phyloP scores from a whole-genome alignment of 768 basidiomycete genomes.

The Russula compacta region DNA sequence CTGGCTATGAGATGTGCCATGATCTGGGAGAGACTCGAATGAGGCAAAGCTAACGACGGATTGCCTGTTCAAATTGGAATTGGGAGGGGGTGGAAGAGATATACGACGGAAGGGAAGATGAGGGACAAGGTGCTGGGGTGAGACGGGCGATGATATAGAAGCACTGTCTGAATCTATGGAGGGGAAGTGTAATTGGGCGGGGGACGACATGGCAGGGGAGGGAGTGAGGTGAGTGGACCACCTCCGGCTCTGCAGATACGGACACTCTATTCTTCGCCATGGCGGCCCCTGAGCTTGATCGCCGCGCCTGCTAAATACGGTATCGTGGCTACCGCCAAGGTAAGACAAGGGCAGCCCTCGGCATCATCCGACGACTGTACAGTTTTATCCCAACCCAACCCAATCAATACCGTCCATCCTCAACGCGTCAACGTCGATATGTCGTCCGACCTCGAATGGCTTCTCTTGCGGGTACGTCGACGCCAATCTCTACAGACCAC shows the following conservation, averaged over 20 bases:
- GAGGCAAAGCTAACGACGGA: conserved; percentile 67
- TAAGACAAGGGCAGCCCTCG: neutral
- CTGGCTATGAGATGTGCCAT: conserved; percentile 26
- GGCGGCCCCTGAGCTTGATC: neutral
- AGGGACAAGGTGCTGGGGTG: conserved; percentile 39
- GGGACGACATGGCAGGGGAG: neutral
- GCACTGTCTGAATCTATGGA: conserved; percentile 7
- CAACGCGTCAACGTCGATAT: conserved; percentile 4
- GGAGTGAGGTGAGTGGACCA: neutral
- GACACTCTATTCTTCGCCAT: too few species aligned
- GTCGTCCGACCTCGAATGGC: conserved; percentile 88
- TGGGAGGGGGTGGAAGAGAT: conserved; percentile 33
- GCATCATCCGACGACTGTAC: conserved; percentile 11
- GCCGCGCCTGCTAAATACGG: neutral
- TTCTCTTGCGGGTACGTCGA: conserved; percentile 71
- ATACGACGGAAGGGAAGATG: conserved; percentile 43
- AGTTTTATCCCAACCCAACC: neutral
- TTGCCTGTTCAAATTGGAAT: conserved; percentile 41
- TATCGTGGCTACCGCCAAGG: too few species aligned
- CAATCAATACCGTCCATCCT: neutral
- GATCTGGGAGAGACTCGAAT: conserved; percentile 62
- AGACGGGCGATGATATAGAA: neutral
- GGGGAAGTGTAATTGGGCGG: conserved; percentile 13
- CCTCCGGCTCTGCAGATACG: neutral
- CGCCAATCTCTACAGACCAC: neutral